A percentile compares a stretch with the other conserved stretches of the same genome.
Conservation (phyloP, 352 stramenopile species). For the Phytophthora cryptogea region DNA sequence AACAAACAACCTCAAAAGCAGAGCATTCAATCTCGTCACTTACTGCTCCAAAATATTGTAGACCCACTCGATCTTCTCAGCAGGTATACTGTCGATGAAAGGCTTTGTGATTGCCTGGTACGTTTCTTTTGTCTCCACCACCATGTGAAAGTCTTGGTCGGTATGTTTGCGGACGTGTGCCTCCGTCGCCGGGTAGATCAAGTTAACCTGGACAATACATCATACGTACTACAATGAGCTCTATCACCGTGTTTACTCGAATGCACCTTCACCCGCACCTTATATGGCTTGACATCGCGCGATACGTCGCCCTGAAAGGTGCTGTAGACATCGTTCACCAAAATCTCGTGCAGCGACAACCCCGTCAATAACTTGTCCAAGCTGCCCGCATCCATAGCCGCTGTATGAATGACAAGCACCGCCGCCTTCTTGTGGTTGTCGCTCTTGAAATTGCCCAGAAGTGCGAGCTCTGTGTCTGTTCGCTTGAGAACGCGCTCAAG, state of each 20-base stretch:
- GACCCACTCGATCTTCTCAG: conserved; percentile 86
- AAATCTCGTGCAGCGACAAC: conserved; percentile 76
- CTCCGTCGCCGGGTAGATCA: conserved; percentile 84
- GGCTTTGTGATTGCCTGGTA: conserved; percentile 75
- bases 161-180: conserved; percentile 83
- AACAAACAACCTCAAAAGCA: not conserved
- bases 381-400: conserved; percentile 59
- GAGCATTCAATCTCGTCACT: conserved; percentile 20
- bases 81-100: conserved; percentile 76
- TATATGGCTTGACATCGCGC: conserved; percentile 72
- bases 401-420: conserved; percentile 73
- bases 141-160: conserved; percentile 83
- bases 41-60: conserved; percentile 90
- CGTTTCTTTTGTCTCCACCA: conserved; percentile 78
- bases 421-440: conserved; percentile 61
- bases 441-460: conserved; percentile 69
- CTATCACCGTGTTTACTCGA: not conserved
- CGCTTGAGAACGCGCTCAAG: conserved; percentile 70
- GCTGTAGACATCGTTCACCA: conserved; percentile 87
- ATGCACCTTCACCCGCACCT: conserved; percentile 35
- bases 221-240: not conserved
- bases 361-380: conserved; percentile 47
- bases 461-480: conserved; percentile 64
- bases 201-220: conserved; percentile 51
- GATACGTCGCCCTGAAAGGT: conserved; percentile 73